phyloP scores from a whole-genome alignment of 441 rosid genomes.

The Populus hybrid region DNA sequence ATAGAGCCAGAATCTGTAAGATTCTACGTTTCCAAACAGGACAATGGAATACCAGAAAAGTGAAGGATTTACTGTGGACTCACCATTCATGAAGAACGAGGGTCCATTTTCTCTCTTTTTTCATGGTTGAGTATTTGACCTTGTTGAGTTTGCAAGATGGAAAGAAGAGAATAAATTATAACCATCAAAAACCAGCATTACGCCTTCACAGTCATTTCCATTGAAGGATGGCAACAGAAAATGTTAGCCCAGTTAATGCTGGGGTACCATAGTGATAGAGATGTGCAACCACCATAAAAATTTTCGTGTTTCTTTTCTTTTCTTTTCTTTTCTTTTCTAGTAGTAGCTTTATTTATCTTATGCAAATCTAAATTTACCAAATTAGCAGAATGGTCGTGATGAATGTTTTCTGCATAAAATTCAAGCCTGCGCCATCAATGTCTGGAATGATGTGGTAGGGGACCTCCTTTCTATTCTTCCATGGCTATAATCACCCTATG shows the following conservation, averaged over 20 bases:
- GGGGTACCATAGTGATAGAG: not conserved
- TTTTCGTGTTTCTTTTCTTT: not conserved
- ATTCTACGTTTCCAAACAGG: not conserved
- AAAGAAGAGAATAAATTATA: not conserved
- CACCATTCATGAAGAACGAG: not conserved
- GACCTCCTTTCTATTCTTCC: constrained; percentile 7
- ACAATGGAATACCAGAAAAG: not conserved
- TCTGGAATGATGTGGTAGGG: constrained; percentile 38
- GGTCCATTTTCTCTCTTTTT: constrained; percentile 20
- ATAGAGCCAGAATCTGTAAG: not conserved
- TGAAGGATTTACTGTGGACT: not conserved
- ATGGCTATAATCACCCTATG: not conserved
- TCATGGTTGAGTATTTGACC: not conserved
- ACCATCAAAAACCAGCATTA: not conserved
- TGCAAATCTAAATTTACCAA: not conserved
- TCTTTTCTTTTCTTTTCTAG: not conserved
- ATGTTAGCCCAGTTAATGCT: no score
- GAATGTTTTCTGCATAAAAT: constrained; percentile 44
- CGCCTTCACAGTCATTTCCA: not conserved
- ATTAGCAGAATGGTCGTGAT: constrained; percentile 45
- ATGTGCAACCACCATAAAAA: not conserved
- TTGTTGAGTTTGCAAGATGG: not conserved
- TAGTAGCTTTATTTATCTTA: not conserved
- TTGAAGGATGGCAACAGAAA: not conserved
- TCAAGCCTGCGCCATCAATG: constrained; percentile 46